phyloP scores from a whole-genome alignment of 2,329 filamentous ascomycete genomes.

The Penicillium psychrosexuale region DNA sequence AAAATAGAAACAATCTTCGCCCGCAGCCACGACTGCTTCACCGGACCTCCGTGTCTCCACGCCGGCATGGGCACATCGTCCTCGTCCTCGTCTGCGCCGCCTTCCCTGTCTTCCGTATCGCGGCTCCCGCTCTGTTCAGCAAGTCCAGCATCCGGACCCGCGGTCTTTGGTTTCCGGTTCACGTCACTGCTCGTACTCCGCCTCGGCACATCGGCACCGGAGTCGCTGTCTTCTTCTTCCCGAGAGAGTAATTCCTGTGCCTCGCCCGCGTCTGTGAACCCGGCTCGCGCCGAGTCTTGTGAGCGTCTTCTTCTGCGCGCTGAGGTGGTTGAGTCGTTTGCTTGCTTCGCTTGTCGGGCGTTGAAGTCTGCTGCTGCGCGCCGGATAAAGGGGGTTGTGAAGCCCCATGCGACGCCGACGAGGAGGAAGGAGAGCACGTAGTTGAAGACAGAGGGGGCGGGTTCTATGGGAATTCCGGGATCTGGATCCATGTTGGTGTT shows the following conservation, averaged over 20 bases:
- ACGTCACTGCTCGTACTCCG: constrained; percentile 13
- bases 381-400: constrained; percentile 90
- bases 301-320: constrained; percentile 13
- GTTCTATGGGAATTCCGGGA: constrained; percentile 20
- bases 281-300: background rate
- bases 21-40: constrained; percentile 55
- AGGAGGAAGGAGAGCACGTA: constrained; percentile 87
- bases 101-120: constrained; percentile 10
- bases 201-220: constrained; percentile 8
- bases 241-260: constrained; percentile 17
- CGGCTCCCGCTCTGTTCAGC: constrained; percentile 37
- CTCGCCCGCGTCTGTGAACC: constrained; percentile 4
- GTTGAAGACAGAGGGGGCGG: constrained; percentile 57
- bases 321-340: background rate
- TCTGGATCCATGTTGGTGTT: constrained; percentile 33
- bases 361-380: constrained; percentile 74
- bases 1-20: constrained; percentile 62
- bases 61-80: constrained; percentile 27
- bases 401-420: constrained; percentile 87
- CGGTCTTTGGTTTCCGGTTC: constrained; percentile 5
- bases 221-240: constrained; percentile 1
- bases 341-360: constrained; percentile 48
- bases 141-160: constrained; percentile 39
- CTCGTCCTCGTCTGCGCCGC: constrained; percentile 9
- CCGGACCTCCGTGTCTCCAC: constrained; percentile 22